Percentiles rank a stretch among this genome's conserved stretches.
These are phyloP conservation scores for Grosmannia serpens DNA, from an alignment of 2,329 filamentous ascomycete species.

Conservation along the genomic window DNA sequence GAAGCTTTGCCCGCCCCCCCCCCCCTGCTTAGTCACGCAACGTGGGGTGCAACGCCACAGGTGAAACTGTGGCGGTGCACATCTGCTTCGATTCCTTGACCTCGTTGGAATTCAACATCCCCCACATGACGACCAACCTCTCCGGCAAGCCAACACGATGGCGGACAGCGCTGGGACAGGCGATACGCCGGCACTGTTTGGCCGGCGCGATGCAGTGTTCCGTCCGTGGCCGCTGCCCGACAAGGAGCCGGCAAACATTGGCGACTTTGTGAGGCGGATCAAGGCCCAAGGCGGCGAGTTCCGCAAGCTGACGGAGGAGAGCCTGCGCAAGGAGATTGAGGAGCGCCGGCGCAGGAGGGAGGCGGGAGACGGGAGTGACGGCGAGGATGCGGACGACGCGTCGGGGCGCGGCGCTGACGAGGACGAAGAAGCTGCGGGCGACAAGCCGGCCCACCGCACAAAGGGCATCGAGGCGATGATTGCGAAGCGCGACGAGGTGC, in stretches of 20 bases:
- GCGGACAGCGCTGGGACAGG: slow-evolving; percentile 1
- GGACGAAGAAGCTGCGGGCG: slow-evolving; percentile 18
- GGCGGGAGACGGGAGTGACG: slow-evolving; percentile 26
- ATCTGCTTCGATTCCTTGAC: too few relatives aligned
- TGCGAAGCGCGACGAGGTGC: slow-evolving; percentile 43
- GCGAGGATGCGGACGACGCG: slow-evolving; percentile 32
- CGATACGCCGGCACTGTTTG: slow-evolving; percentile 8
- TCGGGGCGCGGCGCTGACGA: slow-evolving; percentile 25
- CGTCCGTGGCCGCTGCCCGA: slow-evolving; percentile 50
- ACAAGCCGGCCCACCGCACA: slow-evolving; percentile 13
- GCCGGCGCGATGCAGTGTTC: slow-evolving; percentile 22
- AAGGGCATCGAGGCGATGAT: slow-evolving; percentile 26
- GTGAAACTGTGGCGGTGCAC: too few relatives aligned
- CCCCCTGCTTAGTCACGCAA: too few relatives aligned
- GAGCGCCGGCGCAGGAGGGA: slow-evolving; percentile 28
- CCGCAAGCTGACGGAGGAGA: slow-evolving; percentile 63
- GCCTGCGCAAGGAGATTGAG: slow-evolving; percentile 56
- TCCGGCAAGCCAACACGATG: slow-evolving; percentile 1
- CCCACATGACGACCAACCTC: not conserved
- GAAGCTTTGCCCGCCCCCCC: too few relatives aligned
- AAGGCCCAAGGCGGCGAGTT: slow-evolving; percentile 72
- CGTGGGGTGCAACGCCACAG: too few relatives aligned
- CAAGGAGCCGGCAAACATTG: slow-evolving; percentile 50
- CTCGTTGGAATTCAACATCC: not conserved
- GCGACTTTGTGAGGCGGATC: slow-evolving; percentile 67